phyloP scores from a whole-genome alignment of 768 basidiomycete genomes.

The Suillus americanus region DNA sequence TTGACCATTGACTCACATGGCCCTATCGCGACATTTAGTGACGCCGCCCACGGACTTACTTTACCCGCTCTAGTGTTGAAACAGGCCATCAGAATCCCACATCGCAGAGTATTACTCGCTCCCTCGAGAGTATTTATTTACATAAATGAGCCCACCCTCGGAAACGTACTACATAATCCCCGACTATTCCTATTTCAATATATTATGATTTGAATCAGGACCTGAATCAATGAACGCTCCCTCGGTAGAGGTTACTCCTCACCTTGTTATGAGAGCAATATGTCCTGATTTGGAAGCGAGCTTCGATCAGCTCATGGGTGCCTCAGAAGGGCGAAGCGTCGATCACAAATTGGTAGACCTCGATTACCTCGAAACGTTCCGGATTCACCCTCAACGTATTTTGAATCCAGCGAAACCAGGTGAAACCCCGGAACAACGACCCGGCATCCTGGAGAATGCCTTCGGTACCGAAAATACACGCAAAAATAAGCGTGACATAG shows the following conservation, averaged over 20 bases:
- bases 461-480: conserved; percentile 5
- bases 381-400: conserved; percentile 10
- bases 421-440: conserved; percentile 2
- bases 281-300: conserved; percentile 10
- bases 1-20: conserved; percentile 3
- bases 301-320: conserved; percentile 20
- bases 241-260: conserved; percentile 7
- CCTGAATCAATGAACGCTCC: conserved; percentile 2
- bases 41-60: not conserved
- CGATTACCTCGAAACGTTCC: conserved; percentile 15
- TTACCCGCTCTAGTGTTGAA: not conserved
- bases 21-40: not conserved
- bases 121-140: not conserved
- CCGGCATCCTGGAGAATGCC: not conserved
- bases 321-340: conserved; percentile 18
- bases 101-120: not conserved
- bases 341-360: conserved; percentile 15
- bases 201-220: not conserved
- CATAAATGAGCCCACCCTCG: conserved; percentile 1
- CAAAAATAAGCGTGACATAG: conserved; percentile 3
- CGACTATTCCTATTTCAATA: conserved; percentile 7
- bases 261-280: conserved; percentile 14
- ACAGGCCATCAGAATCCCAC: not conserved
- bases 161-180: conserved; percentile 8
- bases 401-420: conserved; percentile 7